Evolutionary conservation across 495 filamentous ascomycete genomes (phyloP), one percentile per base, ranked within the genome.

Genomic region (Stereocaulon alpinum): DNA sequence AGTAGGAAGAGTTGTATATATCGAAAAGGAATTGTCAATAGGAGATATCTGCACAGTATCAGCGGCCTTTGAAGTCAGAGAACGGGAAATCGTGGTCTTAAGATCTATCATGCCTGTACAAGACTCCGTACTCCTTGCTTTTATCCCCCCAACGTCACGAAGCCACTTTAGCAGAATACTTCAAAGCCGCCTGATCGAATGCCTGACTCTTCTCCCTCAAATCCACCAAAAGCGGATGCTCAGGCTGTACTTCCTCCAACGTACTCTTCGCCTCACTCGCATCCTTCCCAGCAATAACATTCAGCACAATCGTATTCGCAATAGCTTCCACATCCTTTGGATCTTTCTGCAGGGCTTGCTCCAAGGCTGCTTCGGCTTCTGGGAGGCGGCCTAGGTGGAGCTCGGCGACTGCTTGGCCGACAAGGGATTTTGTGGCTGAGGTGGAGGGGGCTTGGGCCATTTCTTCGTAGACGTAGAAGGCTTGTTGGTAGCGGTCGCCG

Each of bases 391-490:
- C 91, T 17, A 97, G 82, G 66, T 97, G 93, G 27, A 98, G 75
- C 70, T 98, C 93, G 41, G 88, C 85, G 30, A 97, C 84, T 30
- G 91, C 92, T 77, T 97, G 93, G 37, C 86, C 86, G 62, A 95
- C 79, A 41, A 95, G 82, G 29, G 78, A 79, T 40, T 77, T 69
- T 29, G 80, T 78, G 41, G 82, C 80, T 6, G 84, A 80, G 40
- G 85, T 83, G 53, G 86, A 81, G 18, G 89, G 86, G 24, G 86
- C 83, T 71, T 94, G 87, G 22, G 93, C 93, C 42, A 98, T 83
- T 72, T 98, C 93, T 73, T 96, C 92, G 69, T 89, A 98, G 64
- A 98, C 91, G 79, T 98, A 98, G 76, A 93, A 98, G 40, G 92
- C 87, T 64, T 89, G 86, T 71, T 97, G 93, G 76, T 97, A 98